These are phyloP conservation scores for Telopea speciosissima DNA, from an alignment of 177 flowering plant genomes.

Conservation along the genomic window DNA sequence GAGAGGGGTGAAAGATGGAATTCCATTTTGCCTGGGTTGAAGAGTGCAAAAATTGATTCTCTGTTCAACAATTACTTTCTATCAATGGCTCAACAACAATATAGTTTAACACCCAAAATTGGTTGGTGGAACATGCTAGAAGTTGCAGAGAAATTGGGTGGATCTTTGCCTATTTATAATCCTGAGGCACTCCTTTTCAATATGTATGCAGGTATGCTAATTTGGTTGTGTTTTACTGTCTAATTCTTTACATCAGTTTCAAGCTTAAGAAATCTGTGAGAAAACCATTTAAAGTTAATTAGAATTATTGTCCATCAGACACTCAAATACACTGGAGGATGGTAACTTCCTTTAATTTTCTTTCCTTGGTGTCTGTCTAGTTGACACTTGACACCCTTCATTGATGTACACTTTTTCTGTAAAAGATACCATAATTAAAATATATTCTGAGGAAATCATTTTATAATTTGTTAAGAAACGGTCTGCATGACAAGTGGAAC, in stretches of 20 bases:
- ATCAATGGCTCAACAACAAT: slow-evolving; percentile 19
- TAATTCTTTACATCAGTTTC: neutral
- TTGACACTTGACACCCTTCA: neutral
- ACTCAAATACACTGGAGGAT: neutral
- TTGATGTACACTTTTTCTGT: neutral
- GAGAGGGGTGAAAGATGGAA: slow-evolving; percentile 15
- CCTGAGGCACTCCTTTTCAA: slow-evolving; percentile 65
- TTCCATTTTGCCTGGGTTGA: slow-evolving; percentile 11
- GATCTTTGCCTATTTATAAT: slow-evolving; percentile 64
- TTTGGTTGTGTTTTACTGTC: neutral
- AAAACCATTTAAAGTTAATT: neutral
- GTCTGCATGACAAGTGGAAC: neutral
- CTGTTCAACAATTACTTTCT: slow-evolving; percentile 16
- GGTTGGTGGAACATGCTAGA: slow-evolving; percentile 47
- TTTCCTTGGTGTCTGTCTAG: neutral
- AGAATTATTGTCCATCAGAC: neutral
- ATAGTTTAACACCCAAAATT: slow-evolving; percentile 17
- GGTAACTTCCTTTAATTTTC: neutral
- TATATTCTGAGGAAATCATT: neutral
- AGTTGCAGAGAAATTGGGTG: slow-evolving; percentile 44
- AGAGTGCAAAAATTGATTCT: slow-evolving; percentile 18
- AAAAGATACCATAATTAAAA: too few species aligned
- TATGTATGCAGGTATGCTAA: slow-evolving; percentile 60
- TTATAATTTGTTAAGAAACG: neutral
- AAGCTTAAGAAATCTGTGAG: neutral